Percentiles rank a stretch among this genome's conserved stretches.
These are phyloP conservation scores for Cutaneotrichosporon cavernicola DNA, from an alignment of 1,284 basidiomycete genomes.

Conservation along the genomic window DNA sequence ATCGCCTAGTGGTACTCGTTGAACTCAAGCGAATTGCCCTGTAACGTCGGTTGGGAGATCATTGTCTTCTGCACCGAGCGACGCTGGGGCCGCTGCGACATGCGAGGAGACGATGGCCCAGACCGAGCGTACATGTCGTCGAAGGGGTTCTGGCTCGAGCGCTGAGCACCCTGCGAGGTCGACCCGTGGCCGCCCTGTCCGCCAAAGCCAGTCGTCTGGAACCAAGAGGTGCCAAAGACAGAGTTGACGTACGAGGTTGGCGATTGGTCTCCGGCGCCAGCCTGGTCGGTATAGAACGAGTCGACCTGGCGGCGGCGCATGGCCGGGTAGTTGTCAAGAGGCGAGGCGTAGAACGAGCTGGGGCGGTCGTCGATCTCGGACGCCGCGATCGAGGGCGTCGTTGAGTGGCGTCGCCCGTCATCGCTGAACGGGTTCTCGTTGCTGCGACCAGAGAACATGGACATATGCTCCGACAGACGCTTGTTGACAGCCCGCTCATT, in stretches of 20 bases:
- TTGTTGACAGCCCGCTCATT: constrained; percentile 52
- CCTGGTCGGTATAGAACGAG: constrained; percentile 23
- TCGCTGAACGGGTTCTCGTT: constrained; percentile 28
- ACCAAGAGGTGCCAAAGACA: constrained; percentile 34
- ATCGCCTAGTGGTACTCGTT: constrained; percentile 38
- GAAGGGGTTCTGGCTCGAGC: constrained; percentile 46
- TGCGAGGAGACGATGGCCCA: constrained; percentile 26
- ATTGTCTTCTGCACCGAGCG: constrained; percentile 47
- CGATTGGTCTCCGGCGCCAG: constrained; percentile 22
- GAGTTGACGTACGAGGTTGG: constrained; percentile 32
- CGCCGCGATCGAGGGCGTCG: constrained; percentile 45
- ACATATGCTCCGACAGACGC: constrained; percentile 53
- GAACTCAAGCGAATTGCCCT: constrained; percentile 53
- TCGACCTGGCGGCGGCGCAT: constrained; percentile 36
- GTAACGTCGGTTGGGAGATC: constrained; percentile 51
- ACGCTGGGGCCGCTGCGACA: constrained; percentile 25
- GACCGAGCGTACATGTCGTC: constrained; percentile 49
- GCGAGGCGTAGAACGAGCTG: constrained; percentile 53
- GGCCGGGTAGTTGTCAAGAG: constrained; percentile 49
- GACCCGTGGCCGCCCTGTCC: background rate
- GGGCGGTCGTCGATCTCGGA: constrained; percentile 53
- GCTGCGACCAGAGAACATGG: constrained; percentile 43
- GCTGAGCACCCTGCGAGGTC: background rate
- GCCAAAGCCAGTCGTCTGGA: constrained; percentile 20
- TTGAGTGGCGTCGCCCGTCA: constrained; percentile 34